A percentile compares a stretch with the other conserved stretches of the same genome.
These are phyloP conservation scores for Suillus sp. DNA, from an alignment of 768 basidiomycete genomes.

Conservation along the genomic window DNA sequence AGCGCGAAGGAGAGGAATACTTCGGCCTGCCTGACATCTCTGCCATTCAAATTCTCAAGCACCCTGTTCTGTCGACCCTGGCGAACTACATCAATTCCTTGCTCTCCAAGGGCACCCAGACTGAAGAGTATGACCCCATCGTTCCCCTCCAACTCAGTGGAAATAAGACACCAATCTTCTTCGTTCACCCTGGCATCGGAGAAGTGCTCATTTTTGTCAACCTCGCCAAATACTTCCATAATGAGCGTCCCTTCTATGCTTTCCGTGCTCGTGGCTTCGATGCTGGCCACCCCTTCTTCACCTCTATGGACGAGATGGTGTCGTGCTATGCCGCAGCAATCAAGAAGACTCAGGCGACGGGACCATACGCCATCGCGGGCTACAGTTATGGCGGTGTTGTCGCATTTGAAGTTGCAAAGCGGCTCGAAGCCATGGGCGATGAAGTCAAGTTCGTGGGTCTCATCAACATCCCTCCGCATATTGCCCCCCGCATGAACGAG, in stretches of 20 bases:
- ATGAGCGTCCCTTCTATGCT: slow-evolving; percentile 42
- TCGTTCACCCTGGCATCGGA: slow-evolving; percentile 47
- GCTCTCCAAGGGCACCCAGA: slow-evolving; percentile 20
- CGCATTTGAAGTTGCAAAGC: slow-evolving; percentile 40
- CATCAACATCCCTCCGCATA: slow-evolving; percentile 40
- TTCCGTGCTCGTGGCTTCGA: slow-evolving; percentile 45
- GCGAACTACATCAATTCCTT: slow-evolving; percentile 35
- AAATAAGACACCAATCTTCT: slow-evolving; percentile 43
- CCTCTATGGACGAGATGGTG: slow-evolving; percentile 37
- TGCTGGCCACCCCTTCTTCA: slow-evolving; percentile 31
- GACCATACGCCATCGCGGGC: slow-evolving; percentile 39
- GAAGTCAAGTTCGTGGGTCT: slow-evolving; percentile 37
- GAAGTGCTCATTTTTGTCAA: slow-evolving; percentile 45
- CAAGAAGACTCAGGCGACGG: slow-evolving; percentile 29
- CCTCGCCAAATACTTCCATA: slow-evolving; percentile 42
- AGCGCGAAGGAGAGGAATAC: slow-evolving; percentile 28
- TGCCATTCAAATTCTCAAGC: slow-evolving; percentile 42
- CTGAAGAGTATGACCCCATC: slow-evolving; percentile 41
- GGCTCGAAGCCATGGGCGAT: slow-evolving; percentile 30
- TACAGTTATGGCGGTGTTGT: slow-evolving; percentile 43
- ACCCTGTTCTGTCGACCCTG: slow-evolving; percentile 33
- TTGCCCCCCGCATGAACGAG: slow-evolving; percentile 43
- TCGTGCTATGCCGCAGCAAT: slow-evolving; percentile 34
- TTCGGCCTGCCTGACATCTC: slow-evolving; percentile 36
- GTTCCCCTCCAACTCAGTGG: slow-evolving; percentile 42